These are phyloP conservation scores for Hawksworthiomyces lignivorus DNA, from an alignment of 2,329 filamentous ascomycete species.

Conservation along the genomic window DNA sequence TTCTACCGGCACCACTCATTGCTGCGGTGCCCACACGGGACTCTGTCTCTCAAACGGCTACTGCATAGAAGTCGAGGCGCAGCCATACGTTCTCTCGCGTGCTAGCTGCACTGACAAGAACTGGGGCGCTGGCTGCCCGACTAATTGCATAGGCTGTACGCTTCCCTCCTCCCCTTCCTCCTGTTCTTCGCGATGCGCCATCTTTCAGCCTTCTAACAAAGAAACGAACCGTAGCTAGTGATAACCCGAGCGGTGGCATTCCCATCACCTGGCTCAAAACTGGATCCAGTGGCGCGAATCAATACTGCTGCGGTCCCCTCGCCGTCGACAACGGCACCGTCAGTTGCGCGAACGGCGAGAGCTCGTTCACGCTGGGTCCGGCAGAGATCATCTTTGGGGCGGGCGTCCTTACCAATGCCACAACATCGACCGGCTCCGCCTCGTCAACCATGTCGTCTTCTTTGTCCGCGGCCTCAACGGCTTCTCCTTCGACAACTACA, in stretches of 20 bases:
- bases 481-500: too few species aligned
- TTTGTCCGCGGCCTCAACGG: too few species aligned
- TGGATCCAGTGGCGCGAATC: neutral
- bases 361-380: constrained; percentile 7
- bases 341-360: constrained; percentile 6
- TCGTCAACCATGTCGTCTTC: neutral
- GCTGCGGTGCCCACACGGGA: constrained; percentile 9
- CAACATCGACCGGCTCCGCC: neutral
- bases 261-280: constrained; percentile 8
- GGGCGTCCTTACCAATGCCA: constrained; percentile 9
- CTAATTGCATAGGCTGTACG: constrained; percentile 6
- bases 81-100: constrained; percentile 10
- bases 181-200: too few species aligned
- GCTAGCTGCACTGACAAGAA: constrained; percentile 12
- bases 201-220: neutral
- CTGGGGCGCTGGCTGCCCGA: constrained; percentile 13
- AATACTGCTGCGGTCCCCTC: constrained; percentile 12
- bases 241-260: constrained; percentile 4
- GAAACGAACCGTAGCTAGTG: neutral
- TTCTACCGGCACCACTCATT: constrained; percentile 7
- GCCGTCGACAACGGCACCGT: constrained; percentile 1
- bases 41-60: constrained; percentile 11
- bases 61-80: constrained; percentile 9
- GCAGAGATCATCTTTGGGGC: constrained; percentile 6
- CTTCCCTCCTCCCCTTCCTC: neutral